Evolutionary conservation across 163 green algal genomes (phyloP).

Genomic region (Scenedesmus sp.): DNA sequence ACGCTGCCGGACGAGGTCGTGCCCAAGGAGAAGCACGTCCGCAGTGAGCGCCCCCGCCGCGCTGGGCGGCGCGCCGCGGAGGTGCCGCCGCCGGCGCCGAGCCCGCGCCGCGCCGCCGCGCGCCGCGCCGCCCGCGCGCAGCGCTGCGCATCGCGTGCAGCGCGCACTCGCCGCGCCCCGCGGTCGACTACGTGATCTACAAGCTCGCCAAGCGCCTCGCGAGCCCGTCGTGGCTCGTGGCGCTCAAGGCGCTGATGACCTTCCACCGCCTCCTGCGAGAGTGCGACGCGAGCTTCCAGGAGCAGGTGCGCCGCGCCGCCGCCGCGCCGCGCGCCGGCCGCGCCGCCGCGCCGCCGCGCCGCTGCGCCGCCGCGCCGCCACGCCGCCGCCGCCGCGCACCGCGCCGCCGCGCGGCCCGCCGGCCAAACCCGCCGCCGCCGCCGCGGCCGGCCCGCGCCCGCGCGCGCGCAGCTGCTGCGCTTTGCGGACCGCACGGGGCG

Average conservation of each 20-base stretch:
- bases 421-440: too few relatives aligned
- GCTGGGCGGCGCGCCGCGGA: too few relatives aligned
- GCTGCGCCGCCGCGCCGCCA: too few relatives aligned
- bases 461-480: conserved; percentile 54
- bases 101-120: too few relatives aligned
- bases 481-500: conserved; percentile 58
- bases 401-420: too few relatives aligned
- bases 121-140: too few relatives aligned
- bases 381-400: too few relatives aligned
- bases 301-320: conserved; percentile 67
- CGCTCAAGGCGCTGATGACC: conserved; percentile 88
- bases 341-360: too few relatives aligned
- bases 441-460: not conserved
- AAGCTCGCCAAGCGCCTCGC: conserved; percentile 74
- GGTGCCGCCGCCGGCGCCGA: too few relatives aligned
- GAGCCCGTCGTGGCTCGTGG: conserved; percentile 72
- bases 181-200: conserved; percentile 75
- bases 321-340: too few relatives aligned
- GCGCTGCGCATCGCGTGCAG: conserved; percentile 69
- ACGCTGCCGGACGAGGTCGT: conserved; percentile 77
- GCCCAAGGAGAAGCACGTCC: conserved; percentile 92
- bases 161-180: conserved; percentile 44
- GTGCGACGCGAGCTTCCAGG: conserved; percentile 78
- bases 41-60: conserved; percentile 61
- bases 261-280: conserved; percentile 93